Evolutionary conservation across 2,329 filamentous ascomycete species (phyloP).

Genomic region (Blastomyces percursus): DNA sequence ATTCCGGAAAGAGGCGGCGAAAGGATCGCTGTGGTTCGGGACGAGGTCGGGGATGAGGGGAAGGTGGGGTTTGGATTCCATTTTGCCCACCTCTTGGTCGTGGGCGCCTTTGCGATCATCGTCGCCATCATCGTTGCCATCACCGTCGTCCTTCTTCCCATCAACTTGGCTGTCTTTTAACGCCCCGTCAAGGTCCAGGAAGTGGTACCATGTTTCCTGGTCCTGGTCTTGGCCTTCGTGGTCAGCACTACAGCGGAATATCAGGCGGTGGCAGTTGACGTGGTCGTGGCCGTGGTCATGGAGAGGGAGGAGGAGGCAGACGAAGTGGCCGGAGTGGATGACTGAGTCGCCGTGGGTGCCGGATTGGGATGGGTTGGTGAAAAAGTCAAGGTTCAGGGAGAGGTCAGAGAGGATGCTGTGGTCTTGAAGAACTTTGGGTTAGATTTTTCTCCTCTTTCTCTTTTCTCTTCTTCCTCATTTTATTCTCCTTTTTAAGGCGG

Average conservation of each 20-base stretch:
- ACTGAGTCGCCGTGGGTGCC: constrained; percentile 1
- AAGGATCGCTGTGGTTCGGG: neutral
- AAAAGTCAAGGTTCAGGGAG: neutral
- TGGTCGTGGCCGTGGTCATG: constrained; percentile 10
- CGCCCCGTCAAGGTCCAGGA: neutral
- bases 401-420: constrained; percentile 9
- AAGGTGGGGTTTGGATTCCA: neutral
- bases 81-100: neutral
- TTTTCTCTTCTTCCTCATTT: neutral
- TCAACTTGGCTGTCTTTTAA: neutral
- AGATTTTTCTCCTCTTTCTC: neutral
- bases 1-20: constrained; percentile 19
- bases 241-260: neutral
- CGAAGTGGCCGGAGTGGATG: constrained; percentile 13
- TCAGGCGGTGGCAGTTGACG: constrained; percentile 11
- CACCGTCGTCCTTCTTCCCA: neutral
- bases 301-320: constrained; percentile 8
- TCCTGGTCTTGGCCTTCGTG: constrained; percentile 3
- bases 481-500: neutral
- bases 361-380: constrained; percentile 2
- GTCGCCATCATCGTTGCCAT: neutral
- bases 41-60: neutral
- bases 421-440: constrained; percentile 12
- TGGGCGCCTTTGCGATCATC: neutral
- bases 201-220: constrained; percentile 2